Base-by-base conservation (phyloP, 805 yeast genomes). In the Zygosaccharomyces rouxii region DNA sequence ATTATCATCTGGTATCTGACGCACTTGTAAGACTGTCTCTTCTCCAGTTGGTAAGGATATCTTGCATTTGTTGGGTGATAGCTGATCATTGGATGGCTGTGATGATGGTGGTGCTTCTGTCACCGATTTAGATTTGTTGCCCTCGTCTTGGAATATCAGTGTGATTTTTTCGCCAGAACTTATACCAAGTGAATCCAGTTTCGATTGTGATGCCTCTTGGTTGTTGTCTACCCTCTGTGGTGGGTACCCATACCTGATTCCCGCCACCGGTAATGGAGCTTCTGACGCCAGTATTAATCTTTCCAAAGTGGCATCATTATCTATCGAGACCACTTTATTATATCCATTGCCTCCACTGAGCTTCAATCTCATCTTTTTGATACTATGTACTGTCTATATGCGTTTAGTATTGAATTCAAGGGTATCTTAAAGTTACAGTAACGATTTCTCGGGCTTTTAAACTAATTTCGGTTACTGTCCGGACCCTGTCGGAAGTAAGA, bases 1-100 rank as follows among this genome's bases (percentile, higher is more conserved):
- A 60, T 86, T 86, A 63, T 86, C 92, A 60, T 86, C 89, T 0
- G 86, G 84, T 48, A 84, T 79, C 43, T 77, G 75, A 25, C 86
- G 74, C 6, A 83, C 68, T 7, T 75, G 71, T 16, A 81, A 56
- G 44, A 67, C 67, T 5, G 70, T 65, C 16, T 67, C 56, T 9
- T 48, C 55, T 3, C 50, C 42, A 23, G 53, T 55, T n/a, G 48
- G 56, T 18, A 50, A 39, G n/a, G 47, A 31, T n/a, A 49, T 29
- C 16, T 38, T 28, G 19, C 52, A 23, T 11, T 38, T 47, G 0
- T 52, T 42, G 3, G 30, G 46, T 29, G 56, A 47, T 33, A 49
- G 21, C 37, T 14, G 21, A 19, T 26, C 7, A 25, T 13, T 33
- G 7, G 37, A 11, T 25, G 42, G 22, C 16, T 25, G 39, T 28